Base-by-base conservation (phyloP, 1,284 basidiomycete species). In the Trametes versicolor region DNA sequence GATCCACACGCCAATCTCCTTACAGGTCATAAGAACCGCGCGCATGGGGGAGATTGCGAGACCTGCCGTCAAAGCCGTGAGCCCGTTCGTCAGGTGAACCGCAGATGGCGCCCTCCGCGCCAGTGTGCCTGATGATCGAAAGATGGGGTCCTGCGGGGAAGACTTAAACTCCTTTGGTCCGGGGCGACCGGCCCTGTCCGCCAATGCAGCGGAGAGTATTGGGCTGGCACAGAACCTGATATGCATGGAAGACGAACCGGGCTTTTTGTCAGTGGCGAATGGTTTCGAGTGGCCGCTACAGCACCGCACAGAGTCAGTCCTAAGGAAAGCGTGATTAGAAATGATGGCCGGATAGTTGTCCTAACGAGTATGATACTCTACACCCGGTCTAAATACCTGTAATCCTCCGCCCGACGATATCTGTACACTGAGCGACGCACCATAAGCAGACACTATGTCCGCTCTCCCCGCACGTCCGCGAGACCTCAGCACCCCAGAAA, bases 401-500 rank as follows among this genome's bases (percentile, higher is more conserved):
- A 17, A 17, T 27, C 48, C 25, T 17, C 25, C 48, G 27, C 23
- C 13, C 48, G 5, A 39, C 8, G n/a, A 34, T 23, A 58, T 36
- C 23, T 39, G 47, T 36, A 37, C 43, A 25, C 57, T n/a, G 45
- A 37, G 23, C 27, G 21, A 37, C 47, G 47, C 45, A 57, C 55
- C 55, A 48, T 48, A 36, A 57, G 29, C 32, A 36, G 19, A 5
- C 23, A 41, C 19, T 19, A 48, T 34, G 21, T 23, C 43, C 45
- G 37, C 27, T 15, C 54, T 19, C 25, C 19, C 56, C 32, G 34
- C 29, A 9, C 45, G 9, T 5, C 12, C 25, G 25, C 25, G 36
- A 19, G 10, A 53, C 19, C 52, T 78, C 74, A 83, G 60, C 82
- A 82, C 7, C 76, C 75, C 19, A 74, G 73, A 5, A 74, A 69